Percentiles rank a stretch among this genome's conserved stretches.
These are phyloP conservation scores for Morella rubra DNA, from an alignment of 306 rosid genomes.

Conservation along the genomic window DNA sequence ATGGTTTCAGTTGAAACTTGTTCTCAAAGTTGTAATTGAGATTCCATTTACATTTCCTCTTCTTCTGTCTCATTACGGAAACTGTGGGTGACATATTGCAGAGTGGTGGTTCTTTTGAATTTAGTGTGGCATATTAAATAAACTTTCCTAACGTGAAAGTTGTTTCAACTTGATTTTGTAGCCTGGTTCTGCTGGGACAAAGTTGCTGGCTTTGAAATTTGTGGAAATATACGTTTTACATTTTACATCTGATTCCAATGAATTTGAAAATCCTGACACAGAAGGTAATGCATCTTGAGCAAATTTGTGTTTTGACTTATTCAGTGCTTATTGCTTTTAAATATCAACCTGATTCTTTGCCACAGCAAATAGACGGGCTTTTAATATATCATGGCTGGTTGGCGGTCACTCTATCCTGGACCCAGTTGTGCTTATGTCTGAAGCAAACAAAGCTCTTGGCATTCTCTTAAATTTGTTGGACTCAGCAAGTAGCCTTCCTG, in stretches of 20 bases:
- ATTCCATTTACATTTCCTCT: neutral
- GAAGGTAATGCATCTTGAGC: conserved; percentile 61
- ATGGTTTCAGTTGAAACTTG: neutral
- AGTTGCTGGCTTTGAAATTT: conserved; percentile 83
- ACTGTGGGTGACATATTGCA: neutral
- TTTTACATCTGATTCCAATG: conserved; percentile 62
- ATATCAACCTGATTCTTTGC: conserved; percentile 34
- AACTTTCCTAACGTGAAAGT: conserved; percentile 35
- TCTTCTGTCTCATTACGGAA: neutral
- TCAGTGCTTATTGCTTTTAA: conserved; percentile 24
- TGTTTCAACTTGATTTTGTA: conserved; percentile 54
- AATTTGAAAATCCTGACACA: conserved; percentile 50
- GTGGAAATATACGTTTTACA: conserved; percentile 79
- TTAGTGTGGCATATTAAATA: conserved; percentile 9
- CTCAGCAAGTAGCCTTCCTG: conserved; percentile 60
- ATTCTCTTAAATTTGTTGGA: conserved; percentile 77
- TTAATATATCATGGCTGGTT: conserved; percentile 81
- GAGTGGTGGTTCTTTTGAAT: conserved; percentile 10
- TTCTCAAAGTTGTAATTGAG: neutral
- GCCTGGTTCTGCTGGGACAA: conserved; percentile 76
- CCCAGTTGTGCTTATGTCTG: conserved; percentile 68
- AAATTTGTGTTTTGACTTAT: conserved; percentile 17
- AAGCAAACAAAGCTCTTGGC: conserved; percentile 73
- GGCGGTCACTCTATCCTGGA: conserved; percentile 83
- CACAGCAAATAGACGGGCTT: conserved; percentile 50